A percentile compares a stretch with the other conserved stretches of the same genome.
Conservation (phyloP, 139 green algal species). For the Chlorella sp. region DNA sequence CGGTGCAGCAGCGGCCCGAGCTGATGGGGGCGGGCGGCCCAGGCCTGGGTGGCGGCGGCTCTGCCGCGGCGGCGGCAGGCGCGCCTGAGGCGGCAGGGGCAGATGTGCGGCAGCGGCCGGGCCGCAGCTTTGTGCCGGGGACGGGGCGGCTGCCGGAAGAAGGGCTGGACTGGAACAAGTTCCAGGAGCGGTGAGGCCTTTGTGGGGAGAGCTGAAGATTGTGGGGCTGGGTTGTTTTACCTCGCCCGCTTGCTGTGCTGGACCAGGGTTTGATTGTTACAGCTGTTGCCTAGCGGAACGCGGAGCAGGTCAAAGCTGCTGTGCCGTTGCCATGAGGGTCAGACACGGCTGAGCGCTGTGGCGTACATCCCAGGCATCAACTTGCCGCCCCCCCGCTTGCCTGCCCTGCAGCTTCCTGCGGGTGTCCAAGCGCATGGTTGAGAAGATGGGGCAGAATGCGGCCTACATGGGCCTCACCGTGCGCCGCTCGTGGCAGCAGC, state of each 20-base stretch:
- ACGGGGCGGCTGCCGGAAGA: neutral
- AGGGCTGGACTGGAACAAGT: conserved; percentile 33
- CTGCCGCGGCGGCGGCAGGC: neutral
- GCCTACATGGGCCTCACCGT: conserved; percentile 36
- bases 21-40: conserved; percentile 37
- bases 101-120: conserved; percentile 26
- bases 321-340: too few species aligned
- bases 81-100: neutral
- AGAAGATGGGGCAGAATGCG: conserved; percentile 43
- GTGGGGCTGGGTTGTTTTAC: neutral
- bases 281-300: too few species aligned
- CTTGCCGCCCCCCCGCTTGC: neutral
- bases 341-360: too few species aligned
- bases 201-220: neutral
- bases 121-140: conserved; percentile 37
- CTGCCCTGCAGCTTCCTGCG: conserved; percentile 35
- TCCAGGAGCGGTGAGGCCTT: conserved; percentile 29
- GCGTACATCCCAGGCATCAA: neutral
- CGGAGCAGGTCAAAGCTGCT: too few species aligned
- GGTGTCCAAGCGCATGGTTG: conserved; percentile 39
- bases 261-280: too few species aligned
- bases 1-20: conserved; percentile 26
- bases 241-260: neutral
- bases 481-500: conserved; percentile 39
- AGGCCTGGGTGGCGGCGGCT: conserved; percentile 2